phyloP scores from a whole-genome alignment of 73 alveolate species.

The Paramecium octaurelia region DNA sequence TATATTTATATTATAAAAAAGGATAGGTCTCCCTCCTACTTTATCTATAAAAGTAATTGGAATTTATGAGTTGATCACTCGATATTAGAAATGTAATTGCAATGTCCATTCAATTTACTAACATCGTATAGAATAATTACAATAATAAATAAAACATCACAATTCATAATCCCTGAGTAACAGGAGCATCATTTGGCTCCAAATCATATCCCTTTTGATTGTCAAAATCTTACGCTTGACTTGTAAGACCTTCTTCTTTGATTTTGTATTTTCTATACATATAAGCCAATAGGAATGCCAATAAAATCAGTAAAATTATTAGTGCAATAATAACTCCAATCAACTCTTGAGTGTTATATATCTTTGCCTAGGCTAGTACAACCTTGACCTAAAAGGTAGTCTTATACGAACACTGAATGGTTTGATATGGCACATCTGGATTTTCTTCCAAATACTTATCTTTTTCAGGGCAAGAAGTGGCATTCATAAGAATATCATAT shows the following conservation, averaged over 20 bases:
- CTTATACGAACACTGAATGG: not conserved
- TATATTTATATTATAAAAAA: no score
- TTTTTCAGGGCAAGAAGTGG: not conserved
- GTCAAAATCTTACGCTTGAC: not conserved
- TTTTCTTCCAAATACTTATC: not conserved
- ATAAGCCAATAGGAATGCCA: slow-evolving; percentile 23
- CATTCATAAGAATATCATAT: not conserved
- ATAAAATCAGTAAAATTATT: not conserved
- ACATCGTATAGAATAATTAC: no score
- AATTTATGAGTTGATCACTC: no score
- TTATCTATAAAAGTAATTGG: no score
- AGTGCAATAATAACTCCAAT: not conserved
- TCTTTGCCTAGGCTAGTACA: not conserved
- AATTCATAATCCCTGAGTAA: slow-evolving; percentile 15
- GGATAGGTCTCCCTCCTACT: no score
- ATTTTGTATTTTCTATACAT: not conserved
- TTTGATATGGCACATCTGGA: not conserved
- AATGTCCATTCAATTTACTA: no score
- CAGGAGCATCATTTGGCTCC: slow-evolving; percentile 9
- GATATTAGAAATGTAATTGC: no score
- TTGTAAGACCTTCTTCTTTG: not conserved
- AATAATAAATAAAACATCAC: not conserved
- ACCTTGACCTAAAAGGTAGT: not conserved
- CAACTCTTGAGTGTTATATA: slow-evolving; percentile 16
- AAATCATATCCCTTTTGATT: not conserved